These are phyloP conservation scores for Fusarium succisae DNA, from an alignment of 2,329 filamentous ascomycete genomes.

Conservation along the genomic window DNA sequence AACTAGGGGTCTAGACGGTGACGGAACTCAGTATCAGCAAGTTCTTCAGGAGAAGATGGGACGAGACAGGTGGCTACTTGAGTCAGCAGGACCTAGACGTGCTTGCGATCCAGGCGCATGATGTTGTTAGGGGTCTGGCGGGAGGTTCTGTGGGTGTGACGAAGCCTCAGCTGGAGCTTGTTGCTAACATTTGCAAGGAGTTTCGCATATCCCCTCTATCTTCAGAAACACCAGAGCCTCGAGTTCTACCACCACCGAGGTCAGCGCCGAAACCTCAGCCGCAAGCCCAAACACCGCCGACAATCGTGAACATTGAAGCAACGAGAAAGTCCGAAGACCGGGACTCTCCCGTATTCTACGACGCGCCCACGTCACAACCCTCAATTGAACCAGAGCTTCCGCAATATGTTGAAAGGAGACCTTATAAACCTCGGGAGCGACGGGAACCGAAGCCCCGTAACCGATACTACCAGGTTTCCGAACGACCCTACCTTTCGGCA, in stretches of 20 bases:
- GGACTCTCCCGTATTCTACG: background rate
- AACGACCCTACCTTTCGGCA: constrained; percentile 42
- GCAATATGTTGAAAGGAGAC: background rate
- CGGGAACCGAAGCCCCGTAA: constrained; percentile 20
- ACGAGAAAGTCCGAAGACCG: background rate
- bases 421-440: constrained; percentile 23
- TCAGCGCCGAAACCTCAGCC: background rate
- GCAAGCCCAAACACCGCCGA: background rate
- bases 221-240: background rate
- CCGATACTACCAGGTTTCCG: constrained; percentile 20
- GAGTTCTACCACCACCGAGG: background rate
- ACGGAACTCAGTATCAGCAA: constrained; percentile 35
- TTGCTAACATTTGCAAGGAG: constrained; percentile 13
- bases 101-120: constrained; percentile 22
- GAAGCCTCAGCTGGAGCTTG: background rate
- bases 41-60: constrained; percentile 37
- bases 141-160: constrained; percentile 31
- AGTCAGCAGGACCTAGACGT: constrained; percentile 27
- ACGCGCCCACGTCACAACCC: background rate
- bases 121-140: constrained; percentile 36
- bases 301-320: background rate
- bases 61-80: constrained; percentile 34
- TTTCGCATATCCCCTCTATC: background rate
- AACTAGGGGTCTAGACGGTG: constrained; percentile 32
- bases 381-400: background rate